These are phyloP conservation scores for Sabuloglossum arenarium DNA, from an alignment of 495 filamentous ascomycete species.

Conservation along the genomic window DNA sequence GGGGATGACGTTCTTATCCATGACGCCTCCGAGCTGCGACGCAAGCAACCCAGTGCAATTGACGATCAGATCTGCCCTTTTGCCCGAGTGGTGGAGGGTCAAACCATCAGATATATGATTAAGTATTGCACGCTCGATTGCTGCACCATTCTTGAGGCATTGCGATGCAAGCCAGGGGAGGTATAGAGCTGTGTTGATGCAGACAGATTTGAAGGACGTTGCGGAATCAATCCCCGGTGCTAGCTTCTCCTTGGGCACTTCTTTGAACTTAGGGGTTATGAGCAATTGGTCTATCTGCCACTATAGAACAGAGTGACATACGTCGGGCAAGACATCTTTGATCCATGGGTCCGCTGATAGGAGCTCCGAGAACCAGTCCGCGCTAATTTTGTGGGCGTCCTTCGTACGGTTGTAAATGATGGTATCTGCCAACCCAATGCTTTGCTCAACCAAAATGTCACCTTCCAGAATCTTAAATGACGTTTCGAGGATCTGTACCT, in stretches of 20 bases:
- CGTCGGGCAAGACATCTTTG: constrained; percentile 50
- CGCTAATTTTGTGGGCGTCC: constrained; percentile 28
- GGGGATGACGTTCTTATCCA: constrained; percentile 52
- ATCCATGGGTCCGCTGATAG: constrained; percentile 63
- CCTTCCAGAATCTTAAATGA: not conserved
- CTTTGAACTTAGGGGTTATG: constrained; percentile 24
- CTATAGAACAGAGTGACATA: constrained; percentile 19
- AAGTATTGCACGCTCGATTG: constrained; percentile 37
- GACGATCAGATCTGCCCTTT: constrained; percentile 47
- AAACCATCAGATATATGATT: constrained; percentile 56
- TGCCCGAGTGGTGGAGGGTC: constrained; percentile 36
- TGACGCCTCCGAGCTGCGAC: constrained; percentile 58
- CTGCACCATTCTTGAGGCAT: constrained; percentile 47
- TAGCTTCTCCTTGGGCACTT: constrained; percentile 32
- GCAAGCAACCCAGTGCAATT: constrained; percentile 77
- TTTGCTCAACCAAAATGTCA: not conserved
- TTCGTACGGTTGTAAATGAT: constrained; percentile 43
- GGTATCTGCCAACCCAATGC: constrained; percentile 19
- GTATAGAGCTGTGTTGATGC: constrained; percentile 80
- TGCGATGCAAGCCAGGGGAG: constrained; percentile 64
- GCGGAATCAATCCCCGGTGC: constrained; percentile 41
- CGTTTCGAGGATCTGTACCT: constrained; percentile 23
- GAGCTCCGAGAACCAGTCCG: constrained; percentile 37
- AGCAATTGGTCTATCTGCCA: not conserved
- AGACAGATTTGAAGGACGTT: constrained; percentile 59